Evolutionary conservation across 1,284 basidiomycete species (phyloP).

Genomic region (Ceratobasidium sp.): DNA sequence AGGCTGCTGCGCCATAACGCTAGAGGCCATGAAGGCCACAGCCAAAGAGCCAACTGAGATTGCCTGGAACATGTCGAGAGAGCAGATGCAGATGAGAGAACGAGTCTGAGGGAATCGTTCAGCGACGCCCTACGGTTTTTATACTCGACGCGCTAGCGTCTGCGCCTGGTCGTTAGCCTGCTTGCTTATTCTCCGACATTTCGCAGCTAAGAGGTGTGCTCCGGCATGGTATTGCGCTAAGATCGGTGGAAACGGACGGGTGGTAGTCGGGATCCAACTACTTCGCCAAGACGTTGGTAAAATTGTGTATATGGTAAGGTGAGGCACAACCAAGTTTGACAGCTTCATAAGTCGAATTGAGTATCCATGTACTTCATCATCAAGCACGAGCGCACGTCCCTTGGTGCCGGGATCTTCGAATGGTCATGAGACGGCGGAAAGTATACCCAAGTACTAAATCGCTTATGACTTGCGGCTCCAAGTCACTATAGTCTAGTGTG

Average conservation of each 20-base stretch:
- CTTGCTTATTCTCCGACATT: constrained; percentile 39
- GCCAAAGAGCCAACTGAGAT: constrained; percentile 40
- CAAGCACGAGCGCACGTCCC: not conserved
- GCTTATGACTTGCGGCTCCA: not conserved
- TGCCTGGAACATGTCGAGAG: constrained; percentile 35
- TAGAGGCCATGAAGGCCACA: constrained; percentile 40
- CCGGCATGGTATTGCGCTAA: constrained; percentile 1
- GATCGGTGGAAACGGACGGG: constrained; percentile 40
- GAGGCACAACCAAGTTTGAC: not conserved
- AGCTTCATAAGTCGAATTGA: not conserved
- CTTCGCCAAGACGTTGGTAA: not conserved
- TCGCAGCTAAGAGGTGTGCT: constrained; percentile 17
- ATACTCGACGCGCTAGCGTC: constrained; percentile 18
- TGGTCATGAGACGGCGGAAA: constrained; percentile 3
- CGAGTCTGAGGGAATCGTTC: constrained; percentile 22
- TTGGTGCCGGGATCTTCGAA: not conserved
- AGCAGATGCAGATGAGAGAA: constrained; percentile 14
- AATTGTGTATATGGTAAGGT: constrained; percentile 5
- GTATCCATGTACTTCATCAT: not conserved
- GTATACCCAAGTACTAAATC: not conserved
- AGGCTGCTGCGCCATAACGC: constrained; percentile 42
- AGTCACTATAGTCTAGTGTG: not conserved
- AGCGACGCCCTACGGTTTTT: not conserved
- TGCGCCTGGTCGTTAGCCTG: constrained; percentile 16
- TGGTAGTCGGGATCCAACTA: constrained; percentile 31